phyloP scores from a whole-genome alignment of 768 basidiomycete species.

The Auricularia cornea region DNA sequence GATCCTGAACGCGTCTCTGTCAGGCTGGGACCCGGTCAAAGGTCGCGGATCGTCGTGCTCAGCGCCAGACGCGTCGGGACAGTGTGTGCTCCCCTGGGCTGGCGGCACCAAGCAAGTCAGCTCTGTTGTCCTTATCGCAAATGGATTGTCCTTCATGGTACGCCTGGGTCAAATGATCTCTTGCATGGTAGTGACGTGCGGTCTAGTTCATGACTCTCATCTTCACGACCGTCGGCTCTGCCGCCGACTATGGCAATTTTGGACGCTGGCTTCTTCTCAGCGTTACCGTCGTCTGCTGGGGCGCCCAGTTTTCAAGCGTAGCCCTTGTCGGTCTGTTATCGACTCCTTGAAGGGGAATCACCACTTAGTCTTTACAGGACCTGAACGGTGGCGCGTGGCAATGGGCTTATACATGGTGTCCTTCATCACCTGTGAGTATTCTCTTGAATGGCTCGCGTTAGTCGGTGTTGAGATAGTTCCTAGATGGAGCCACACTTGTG shows the following conservation, averaged over 20 bases:
- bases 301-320: constrained; percentile 69
- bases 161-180: constrained; percentile 17
- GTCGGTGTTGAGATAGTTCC: not conserved
- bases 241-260: constrained; percentile 67
- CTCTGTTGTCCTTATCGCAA: constrained; percentile 69
- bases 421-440: constrained; percentile 49
- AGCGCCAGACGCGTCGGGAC: constrained; percentile 48
- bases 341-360: not conserved
- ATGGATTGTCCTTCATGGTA: constrained; percentile 70
- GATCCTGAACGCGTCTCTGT: too few species aligned
- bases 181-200: not conserved
- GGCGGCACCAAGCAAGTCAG: constrained; percentile 65
- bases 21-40: constrained; percentile 57
- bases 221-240: constrained; percentile 68
- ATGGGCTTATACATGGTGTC: constrained; percentile 77
- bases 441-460: too few species aligned
- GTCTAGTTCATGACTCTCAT: constrained; percentile 64
- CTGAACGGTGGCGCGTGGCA: constrained; percentile 61
- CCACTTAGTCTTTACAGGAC: constrained; percentile 29
- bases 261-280: constrained; percentile 71
- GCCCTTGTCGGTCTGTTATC: constrained; percentile 50
- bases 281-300: constrained; percentile 72
- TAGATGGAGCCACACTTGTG: constrained; percentile 64
- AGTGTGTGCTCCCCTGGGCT: constrained; percentile 73
- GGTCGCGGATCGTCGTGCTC: constrained; percentile 66